These are phyloP conservation scores for Babesia ovata DNA, from an alignment of 169 alveolate species.

Conservation along the genomic window DNA sequence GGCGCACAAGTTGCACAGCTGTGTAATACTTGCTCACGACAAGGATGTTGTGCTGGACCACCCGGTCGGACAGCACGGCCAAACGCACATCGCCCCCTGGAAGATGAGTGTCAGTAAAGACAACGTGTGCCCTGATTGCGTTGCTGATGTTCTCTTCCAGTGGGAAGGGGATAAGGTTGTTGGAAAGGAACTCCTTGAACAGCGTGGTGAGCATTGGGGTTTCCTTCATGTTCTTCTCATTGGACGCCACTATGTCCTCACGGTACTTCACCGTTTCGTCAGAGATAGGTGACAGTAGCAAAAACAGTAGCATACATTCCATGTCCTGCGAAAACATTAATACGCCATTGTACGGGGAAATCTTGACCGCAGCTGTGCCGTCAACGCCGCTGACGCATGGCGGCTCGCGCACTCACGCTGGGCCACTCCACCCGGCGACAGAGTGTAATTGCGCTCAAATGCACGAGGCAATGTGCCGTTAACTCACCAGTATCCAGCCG, in stretches of 20 bases:
- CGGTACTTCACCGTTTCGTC: slow-evolving; percentile 40
- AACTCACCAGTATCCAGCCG: slow-evolving; percentile 7
- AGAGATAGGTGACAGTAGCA: slow-evolving; percentile 40
- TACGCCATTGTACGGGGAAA: neutral
- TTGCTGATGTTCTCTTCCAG: slow-evolving; percentile 52
- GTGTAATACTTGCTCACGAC: slow-evolving; percentile 72
- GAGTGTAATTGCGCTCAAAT: too few species aligned
- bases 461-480: neutral
- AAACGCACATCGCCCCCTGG: slow-evolving; percentile 65
- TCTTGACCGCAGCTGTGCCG: too few species aligned
- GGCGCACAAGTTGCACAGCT: slow-evolving; percentile 55
- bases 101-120: slow-evolving; percentile 14
- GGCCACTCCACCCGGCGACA: too few species aligned
- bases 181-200: slow-evolving; percentile 66
- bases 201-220: slow-evolving; percentile 52
- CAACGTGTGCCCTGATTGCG: slow-evolving; percentile 35
- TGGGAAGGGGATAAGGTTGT: slow-evolving; percentile 67
- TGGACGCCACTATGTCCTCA: slow-evolving; percentile 45
- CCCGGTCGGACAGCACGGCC: slow-evolving; percentile 68
- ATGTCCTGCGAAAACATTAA: slow-evolving; percentile 28
- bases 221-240: slow-evolving; percentile 67
- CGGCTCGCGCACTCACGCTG: too few species aligned
- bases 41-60: slow-evolving; percentile 76
- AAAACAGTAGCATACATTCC: slow-evolving; percentile 50
- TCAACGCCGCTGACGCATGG: too few species aligned